Base-by-base conservation (phyloP, 1,284 basidiomycete species). In the Cutaneotrichosporon sp. region DNA sequence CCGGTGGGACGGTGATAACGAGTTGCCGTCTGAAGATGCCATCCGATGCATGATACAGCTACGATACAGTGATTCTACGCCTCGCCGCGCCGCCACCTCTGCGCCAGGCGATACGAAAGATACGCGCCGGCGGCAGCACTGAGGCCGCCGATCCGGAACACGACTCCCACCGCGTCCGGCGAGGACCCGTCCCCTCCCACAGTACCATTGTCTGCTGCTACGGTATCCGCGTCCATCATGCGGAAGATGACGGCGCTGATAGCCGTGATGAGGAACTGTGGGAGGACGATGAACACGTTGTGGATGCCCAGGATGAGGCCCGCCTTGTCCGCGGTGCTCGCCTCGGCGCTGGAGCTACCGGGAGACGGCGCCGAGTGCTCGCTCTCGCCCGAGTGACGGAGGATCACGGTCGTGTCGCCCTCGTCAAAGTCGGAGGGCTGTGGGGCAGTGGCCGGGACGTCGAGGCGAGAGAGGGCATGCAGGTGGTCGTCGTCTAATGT, bases 291-390 rank as follows among this genome's bases (percentile, higher is more conserved):
- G 76, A 90, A 94, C 60, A 96, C 85, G 72, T 95, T 97, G 78
- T 95, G 92, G 62, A 95, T 94, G 42, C 92, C 92, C 61, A 96
- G 82, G 63, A 96, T 93, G 36, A 92, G 88, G n/a, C 93, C 93
- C 0, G 92, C 91, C 77, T 92, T 92, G 30, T 87, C 85, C 58
- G 88, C 89, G 58, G 90, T 82, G 26, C 84, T 64, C 6, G 63
- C 51, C 38, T 65, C 26, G 65, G 49, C 22, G 21, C 26, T 14
- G 61, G 13, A 31, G 46, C 46, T 26, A 21, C 18, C 16, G 31
- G 40, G 56, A 18, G 46, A 18, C 22, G 34, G 18, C 34, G 26
- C 58, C 47, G 30, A 61, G 47, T 46, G 47, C 31, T 56, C 53
- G 34, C 60, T 55, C 16, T 76, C 74, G 59, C 71, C 72, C 3